Base-by-base conservation (phyloP, 2,329 filamentous ascomycete genomes). In the Elsinoe necatrix region DNA sequence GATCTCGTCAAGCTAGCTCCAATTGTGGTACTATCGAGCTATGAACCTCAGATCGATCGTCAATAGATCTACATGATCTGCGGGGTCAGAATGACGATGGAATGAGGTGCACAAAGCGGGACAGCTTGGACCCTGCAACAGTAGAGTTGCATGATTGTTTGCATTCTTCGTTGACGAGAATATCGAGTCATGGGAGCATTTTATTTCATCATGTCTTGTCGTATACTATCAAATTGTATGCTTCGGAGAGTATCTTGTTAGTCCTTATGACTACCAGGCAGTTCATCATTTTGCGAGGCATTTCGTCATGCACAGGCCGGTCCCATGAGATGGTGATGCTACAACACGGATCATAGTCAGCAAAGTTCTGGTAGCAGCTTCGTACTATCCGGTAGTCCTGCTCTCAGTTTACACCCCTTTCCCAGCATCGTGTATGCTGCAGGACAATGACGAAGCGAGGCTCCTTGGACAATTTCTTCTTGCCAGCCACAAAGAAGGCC, bases 381-480 rank as follows among this genome's bases (percentile, higher is more conserved):
- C n/a, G n/a, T n/a, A n/a, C n/a, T n/a, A n/a, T n/a, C n/a, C n/a
- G n/a, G n/a, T n/a, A n/a, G n/a, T n/a, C n/a, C n/a, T n/a, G n/a
- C 20, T 3, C 39, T 16, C 20, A 21, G 6, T 21, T 42, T 12
- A 20, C 4, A 42, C 16, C 20, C n/a, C n/a, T n/a, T n/a, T n/a
- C n/a, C n/a, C 8, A 3, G 27, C 27, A 29, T 29, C 9, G 27
- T 29, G 27, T 9, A 29, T 29, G 9, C 9, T 4, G 27, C 27
- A 29, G 27, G 9, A 29, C 4, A 12, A 45, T 45, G 41, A 34
- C 27, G 29, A 59, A 57, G 39, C 55, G 55, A 4, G 57, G 54
- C 18, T 55, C 58, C 2, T 43, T 59, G 9, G 55, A 57, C 29
- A 48, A 55, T 20, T 59, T 58, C 42, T 59, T 59, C 35, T 14